Evolutionary conservation across 352 stramenopile species (phyloP), one percentile per base, ranked within the genome.

Genomic region (Globisporangium barbulae): DNA sequence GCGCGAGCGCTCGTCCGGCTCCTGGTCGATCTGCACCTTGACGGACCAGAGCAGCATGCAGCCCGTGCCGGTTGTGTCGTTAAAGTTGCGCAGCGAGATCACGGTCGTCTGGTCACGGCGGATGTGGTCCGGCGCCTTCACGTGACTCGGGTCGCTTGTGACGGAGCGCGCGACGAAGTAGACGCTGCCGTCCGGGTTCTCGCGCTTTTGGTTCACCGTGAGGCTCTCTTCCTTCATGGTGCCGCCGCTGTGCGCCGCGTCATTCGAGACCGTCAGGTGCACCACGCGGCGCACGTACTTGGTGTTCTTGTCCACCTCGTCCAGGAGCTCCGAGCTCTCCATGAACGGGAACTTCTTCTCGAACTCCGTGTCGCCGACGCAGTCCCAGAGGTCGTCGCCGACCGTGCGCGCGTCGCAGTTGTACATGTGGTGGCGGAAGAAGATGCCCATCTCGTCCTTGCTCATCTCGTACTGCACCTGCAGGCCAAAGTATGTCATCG

Each of bases 401-500:
- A 92, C 75, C 31, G 73, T 54, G n/a, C 53, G 79, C 45, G 85
- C 74, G 62, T 90, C 85, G 65, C 85, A 88, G 58, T 88, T 87
- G 68, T 90, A 93, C 15, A 96, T 74, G 64, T 91, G 83, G 61
- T 94, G 85, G 33, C 85, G 83, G 72, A 93, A 93, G 65, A 88
- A 96, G 61, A 96, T 93, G 21, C 79, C 77, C 83, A 94, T 90
- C 62, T 92, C 85, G 50, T 91, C 83, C 69, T 93, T 92, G 62
- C 74, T 82, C 75, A 94, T 92, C 47, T 96, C 87, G 63, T 96
- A 96, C 70, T 96, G 87, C 44, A 96, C 87, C 55, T 93, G 80
- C 33, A 96, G 70, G 5, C 87, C 87, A 63, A 96, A 93, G 73
- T 96, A 96, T 28, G 83, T 93, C 85, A 96, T 96, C 31, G 86